These are phyloP conservation scores for Syzygium oleosum DNA, from an alignment of 345 rosid species.

Conservation along the genomic window DNA sequence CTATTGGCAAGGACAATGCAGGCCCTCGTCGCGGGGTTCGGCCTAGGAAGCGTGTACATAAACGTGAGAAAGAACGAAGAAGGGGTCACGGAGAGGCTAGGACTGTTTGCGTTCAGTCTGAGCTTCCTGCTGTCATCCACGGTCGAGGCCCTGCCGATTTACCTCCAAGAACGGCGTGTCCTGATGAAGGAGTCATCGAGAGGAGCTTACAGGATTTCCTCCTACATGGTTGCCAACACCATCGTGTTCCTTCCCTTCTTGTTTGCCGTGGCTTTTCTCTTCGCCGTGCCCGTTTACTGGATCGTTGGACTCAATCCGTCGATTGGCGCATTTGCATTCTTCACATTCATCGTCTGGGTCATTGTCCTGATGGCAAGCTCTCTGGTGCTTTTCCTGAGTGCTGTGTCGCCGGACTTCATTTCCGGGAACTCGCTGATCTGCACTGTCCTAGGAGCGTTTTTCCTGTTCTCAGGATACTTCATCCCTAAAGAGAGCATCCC, in stretches of 20 bases:
- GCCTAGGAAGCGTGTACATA: slow-evolving; percentile 67
- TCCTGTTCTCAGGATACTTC: slow-evolving; percentile 86
- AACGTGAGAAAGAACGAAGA: slow-evolving; percentile 48
- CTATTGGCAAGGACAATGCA: slow-evolving; percentile 83
- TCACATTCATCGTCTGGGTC: slow-evolving; percentile 68
- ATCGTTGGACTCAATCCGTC: slow-evolving; percentile 80
- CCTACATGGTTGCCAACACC: slow-evolving; percentile 85
- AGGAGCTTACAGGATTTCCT: slow-evolving; percentile 72
- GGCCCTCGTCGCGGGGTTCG: slow-evolving; percentile 72
- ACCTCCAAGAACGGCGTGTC: slow-evolving; percentile 75
- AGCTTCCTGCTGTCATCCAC: slow-evolving; percentile 88
- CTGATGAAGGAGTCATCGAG: slow-evolving; percentile 86
- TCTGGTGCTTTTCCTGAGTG: slow-evolving; percentile 67
- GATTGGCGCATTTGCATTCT: slow-evolving; percentile 46
- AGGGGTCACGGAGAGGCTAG: slow-evolving; percentile 65
- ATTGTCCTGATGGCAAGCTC: slow-evolving; percentile 82
- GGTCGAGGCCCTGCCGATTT: slow-evolving; percentile 88
- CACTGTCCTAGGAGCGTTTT: slow-evolving; percentile 78
- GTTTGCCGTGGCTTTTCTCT: slow-evolving; percentile 56
- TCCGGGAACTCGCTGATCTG: slow-evolving; percentile 78
- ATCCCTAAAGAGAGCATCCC: slow-evolving; percentile 86
- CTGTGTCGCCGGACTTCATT: slow-evolving; percentile 74
- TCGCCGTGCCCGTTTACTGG: slow-evolving; percentile 79
- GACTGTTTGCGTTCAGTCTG: slow-evolving; percentile 79
- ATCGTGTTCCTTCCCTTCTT: slow-evolving; percentile 69